Evolutionary conservation across 352 stramenopile genomes (phyloP).

Genomic region (Lagenidium giganteum): DNA sequence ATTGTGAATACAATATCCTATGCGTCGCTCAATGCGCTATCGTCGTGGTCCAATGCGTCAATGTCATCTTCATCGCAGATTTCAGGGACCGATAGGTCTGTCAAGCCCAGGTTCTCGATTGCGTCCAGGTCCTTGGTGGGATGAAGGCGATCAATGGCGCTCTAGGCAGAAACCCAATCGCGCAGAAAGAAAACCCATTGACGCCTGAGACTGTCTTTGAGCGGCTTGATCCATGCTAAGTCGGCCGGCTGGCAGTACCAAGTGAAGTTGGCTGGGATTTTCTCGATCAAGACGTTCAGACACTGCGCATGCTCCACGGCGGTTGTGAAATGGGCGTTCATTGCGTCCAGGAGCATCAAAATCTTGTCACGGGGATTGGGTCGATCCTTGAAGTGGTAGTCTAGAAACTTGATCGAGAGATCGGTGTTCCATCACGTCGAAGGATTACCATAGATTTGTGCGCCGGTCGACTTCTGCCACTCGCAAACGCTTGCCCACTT

Average conservation of each 20-base stretch:
- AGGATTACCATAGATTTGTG: constrained; percentile 16
- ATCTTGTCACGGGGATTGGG: background rate
- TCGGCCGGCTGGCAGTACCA: constrained; percentile 21
- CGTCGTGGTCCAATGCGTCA: too few species aligned
- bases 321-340: constrained; percentile 7
- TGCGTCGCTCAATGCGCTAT: too few species aligned
- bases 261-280: constrained; percentile 11
- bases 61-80: too few species aligned
- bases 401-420: constrained; percentile 16
- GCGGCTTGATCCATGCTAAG: constrained; percentile 18
- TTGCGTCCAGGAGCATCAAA: constrained; percentile 16
- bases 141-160: too few species aligned
- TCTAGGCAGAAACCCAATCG: too few species aligned
- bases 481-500: background rate
- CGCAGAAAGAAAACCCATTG: constrained; percentile 13
- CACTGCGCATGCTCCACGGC: background rate
- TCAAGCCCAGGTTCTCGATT: too few species aligned
- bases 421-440: constrained; percentile 11
- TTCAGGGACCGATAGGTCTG: too few species aligned
- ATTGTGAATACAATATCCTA: too few species aligned
- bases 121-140: too few species aligned
- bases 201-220: constrained; percentile 14
- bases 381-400: constrained; percentile 16
- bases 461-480: background rate
- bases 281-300: constrained; percentile 14